phyloP scores from a whole-genome alignment of 495 filamentous ascomycete species.

The Penicillium herquei region DNA sequence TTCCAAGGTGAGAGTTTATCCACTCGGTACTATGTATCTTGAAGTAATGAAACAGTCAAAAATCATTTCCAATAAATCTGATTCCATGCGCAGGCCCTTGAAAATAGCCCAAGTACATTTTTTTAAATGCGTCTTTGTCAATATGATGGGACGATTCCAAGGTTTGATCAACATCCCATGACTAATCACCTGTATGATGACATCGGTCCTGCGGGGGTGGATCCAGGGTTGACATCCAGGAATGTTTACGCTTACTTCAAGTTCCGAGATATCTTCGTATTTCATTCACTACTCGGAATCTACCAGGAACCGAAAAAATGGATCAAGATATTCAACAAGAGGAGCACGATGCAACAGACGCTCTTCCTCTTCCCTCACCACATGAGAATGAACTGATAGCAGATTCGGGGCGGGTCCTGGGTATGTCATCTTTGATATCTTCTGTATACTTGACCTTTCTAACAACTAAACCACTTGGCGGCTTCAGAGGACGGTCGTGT shows the following conservation, averaged over 20 bases:
- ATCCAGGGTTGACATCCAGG: background rate
- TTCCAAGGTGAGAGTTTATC: too few species aligned
- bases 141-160: too few species aligned
- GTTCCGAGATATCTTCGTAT: background rate
- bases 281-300: too few species aligned
- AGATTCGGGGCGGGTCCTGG: background rate
- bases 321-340: background rate
- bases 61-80: too few species aligned
- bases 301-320: background rate
- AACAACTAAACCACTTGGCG: background rate
- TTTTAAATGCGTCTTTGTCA: too few species aligned
- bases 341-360: background rate
- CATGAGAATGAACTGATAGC: slow-evolving; percentile 1
- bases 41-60: too few species aligned
- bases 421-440: background rate
- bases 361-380: background rate
- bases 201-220: background rate
- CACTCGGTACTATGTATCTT: too few species aligned
- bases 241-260: background rate
- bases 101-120: too few species aligned
- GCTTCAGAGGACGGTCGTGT: slow-evolving; percentile 26
- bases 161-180: background rate
- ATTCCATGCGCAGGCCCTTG: too few species aligned
- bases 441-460: background rate
- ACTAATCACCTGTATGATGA: background rate